Base-by-base conservation (phyloP, 2,329 filamentous ascomycete species). In the Setomelanomma holmii region DNA sequence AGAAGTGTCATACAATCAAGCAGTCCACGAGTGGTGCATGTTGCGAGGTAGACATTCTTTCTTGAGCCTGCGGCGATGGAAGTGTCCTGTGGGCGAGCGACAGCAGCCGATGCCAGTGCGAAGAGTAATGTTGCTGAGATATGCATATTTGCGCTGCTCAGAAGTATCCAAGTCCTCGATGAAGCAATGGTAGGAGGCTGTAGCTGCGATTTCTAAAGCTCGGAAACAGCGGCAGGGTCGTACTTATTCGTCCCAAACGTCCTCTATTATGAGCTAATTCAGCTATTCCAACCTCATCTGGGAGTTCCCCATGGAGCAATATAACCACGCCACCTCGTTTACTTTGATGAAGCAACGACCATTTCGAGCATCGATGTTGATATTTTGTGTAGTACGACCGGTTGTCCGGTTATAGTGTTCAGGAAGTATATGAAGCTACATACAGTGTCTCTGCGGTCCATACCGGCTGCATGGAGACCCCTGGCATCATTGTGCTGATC, bases 1-100 rank as follows among this genome's bases (percentile, higher is more conserved):
- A n/a, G n/a, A 11, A 12, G 19, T 42, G 41, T 21, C 41, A 23
- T 44, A 53, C 40, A 23, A 41, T 49, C 27, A 22, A 36, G 20
- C 4, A 36, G 36, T n/a, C 44, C 22, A 21, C 56, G 56, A 2
- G 50, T 45, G n/a, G 49, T 59, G 46, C 58, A 61, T 19, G 48
- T 53, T 36, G 49, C 45, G 11, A 61, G 58, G 40, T 59, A 61
- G 20, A 55, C 40, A 19, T 61, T 61, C 27, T 40, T 49, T 20
- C 44, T 44, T 10, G 53, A 55, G 27, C 48, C 46, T 4, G 44
- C 40, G n/a, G 48, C 40, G 14, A 40, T 44, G 22, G 46, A 11
- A n/a, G 27, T 36, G 5, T 52, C 44, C 19, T 36, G 39, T 5
- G 46, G 46, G 14, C 27, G 39, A 4, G 51, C 44, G 36, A 40